A percentile compares a stretch with the other conserved stretches of the same genome.
These are phyloP conservation scores for Myochromella boudieri DNA, from an alignment of 768 basidiomycete species.

Conservation along the genomic window DNA sequence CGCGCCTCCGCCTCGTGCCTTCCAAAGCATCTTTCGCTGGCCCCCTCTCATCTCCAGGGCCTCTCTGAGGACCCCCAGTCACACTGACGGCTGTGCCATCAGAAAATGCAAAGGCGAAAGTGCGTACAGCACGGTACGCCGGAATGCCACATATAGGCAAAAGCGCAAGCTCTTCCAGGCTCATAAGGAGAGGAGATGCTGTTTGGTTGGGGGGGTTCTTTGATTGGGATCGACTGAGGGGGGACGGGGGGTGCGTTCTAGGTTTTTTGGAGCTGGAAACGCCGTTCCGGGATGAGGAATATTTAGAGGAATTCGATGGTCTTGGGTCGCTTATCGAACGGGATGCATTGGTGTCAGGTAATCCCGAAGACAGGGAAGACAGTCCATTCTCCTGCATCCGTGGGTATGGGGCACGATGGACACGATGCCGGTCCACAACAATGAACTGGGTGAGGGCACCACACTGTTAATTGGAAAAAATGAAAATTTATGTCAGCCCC, in stretches of 20 bases:
- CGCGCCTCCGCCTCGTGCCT: conserved; percentile 29
- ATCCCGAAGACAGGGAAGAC: conserved; percentile 2
- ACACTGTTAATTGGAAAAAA: conserved; percentile 44
- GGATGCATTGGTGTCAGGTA: conserved; percentile 1
- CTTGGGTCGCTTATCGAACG: conserved; percentile 8
- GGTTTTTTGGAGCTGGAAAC: neutral
- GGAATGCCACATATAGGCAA: conserved; percentile 77
- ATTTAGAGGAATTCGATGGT: conserved; percentile 5
- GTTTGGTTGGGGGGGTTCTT: neutral
- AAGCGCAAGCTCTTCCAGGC: conserved; percentile 76
- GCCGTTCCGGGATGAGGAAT: conserved; percentile 8
- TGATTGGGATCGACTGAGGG: neutral
- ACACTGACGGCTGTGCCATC: conserved; percentile 6
- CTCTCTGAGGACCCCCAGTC: conserved; percentile 1
- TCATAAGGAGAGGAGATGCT: conserved; percentile 20
- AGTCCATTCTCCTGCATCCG: conserved; percentile 30
- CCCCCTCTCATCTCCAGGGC: conserved; percentile 1
- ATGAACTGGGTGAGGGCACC: conserved; percentile 92
- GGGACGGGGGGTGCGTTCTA: neutral
- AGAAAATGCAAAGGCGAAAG: conserved; percentile 51
- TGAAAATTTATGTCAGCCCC: conserved; percentile 16
- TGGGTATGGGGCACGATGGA: conserved; percentile 73
- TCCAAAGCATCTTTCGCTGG: conserved; percentile 10
- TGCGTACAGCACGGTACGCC: conserved; percentile 81
- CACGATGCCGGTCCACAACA: conserved; percentile 73